Evolutionary conservation across 2,329 filamentous ascomycete species (phyloP).

Genomic region (Zasmidium cellare): DNA sequence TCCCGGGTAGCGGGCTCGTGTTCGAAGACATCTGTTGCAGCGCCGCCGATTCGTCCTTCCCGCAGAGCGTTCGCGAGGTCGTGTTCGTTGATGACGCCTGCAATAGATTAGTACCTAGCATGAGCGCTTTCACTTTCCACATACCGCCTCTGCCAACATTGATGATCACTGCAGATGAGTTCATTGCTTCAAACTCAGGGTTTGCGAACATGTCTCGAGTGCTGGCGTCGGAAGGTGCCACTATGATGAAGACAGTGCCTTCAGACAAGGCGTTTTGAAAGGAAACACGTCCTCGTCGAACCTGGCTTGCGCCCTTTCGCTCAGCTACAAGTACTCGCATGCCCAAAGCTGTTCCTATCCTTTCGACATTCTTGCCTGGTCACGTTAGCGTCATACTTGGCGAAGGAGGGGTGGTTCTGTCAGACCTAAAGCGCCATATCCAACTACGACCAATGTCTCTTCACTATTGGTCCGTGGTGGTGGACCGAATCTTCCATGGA

Average conservation of each 20-base stretch:
- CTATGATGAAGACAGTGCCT: slow-evolving; percentile 41
- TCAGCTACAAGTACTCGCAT: slow-evolving; percentile 54
- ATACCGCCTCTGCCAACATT: slow-evolving; percentile 50
- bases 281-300: slow-evolving; percentile 33
- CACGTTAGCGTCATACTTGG: not conserved
- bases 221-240: slow-evolving; percentile 26
- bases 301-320: slow-evolving; percentile 39
- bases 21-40: slow-evolving; percentile 52
- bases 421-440: slow-evolving; percentile 50
- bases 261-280: slow-evolving; percentile 40
- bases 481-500: slow-evolving; percentile 37
- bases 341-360: slow-evolving; percentile 46
- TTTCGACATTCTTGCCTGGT: slow-evolving; percentile 45
- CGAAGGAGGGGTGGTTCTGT: slow-evolving; percentile 4
- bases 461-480: slow-evolving; percentile 49
- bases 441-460: slow-evolving; percentile 52
- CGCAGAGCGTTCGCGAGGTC: slow-evolving; percentile 48
- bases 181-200: slow-evolving; percentile 48
- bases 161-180: slow-evolving; percentile 46
- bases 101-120: not conserved
- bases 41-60: slow-evolving; percentile 48
- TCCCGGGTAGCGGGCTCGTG: slow-evolving; percentile 48
- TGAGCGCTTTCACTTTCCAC: not conserved
- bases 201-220: slow-evolving; percentile 28
- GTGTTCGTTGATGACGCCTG: slow-evolving; percentile 50